Evolutionary conservation across 2,329 filamentous ascomycete species (phyloP).

Genomic region (Pezicula carpinea): DNA sequence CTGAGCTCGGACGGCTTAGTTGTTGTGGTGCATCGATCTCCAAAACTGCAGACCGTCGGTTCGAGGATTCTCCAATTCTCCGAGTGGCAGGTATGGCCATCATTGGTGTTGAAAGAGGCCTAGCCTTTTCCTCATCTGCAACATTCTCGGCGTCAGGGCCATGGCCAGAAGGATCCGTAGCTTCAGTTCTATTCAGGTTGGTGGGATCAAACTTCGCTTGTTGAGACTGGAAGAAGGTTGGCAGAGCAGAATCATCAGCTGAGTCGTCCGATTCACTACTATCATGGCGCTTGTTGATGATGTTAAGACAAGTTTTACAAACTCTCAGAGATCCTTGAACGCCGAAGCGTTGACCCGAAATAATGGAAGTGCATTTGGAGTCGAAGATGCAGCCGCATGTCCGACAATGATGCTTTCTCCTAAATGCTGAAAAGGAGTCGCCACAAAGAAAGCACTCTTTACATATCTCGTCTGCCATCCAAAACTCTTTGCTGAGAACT

Average conservation of each 20-base stretch:
- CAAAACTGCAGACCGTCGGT: constrained; percentile 80
- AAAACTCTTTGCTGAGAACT: constrained; percentile 90
- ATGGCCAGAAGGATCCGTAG: constrained; percentile 31
- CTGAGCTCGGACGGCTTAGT: constrained; percentile 86
- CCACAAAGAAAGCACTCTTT: constrained; percentile 96
- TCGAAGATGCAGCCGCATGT: constrained; percentile 98
- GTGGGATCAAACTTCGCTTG: constrained; percentile 38
- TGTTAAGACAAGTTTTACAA: constrained; percentile 86
- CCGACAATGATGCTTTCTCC: constrained; percentile 94
- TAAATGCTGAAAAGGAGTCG: constrained; percentile 85
- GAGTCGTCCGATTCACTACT: constrained; percentile 85
- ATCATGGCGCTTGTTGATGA: constrained; percentile 87
- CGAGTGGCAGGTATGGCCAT: constrained; percentile 66
- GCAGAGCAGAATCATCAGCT: constrained; percentile 67
- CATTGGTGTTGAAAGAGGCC: constrained; percentile 61
- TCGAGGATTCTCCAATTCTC: constrained; percentile 67
- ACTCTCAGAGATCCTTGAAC: constrained; percentile 81
- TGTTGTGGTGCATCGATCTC: constrained; percentile 83
- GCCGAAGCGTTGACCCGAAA: constrained; percentile 81
- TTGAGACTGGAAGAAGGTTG: constrained; percentile 54
- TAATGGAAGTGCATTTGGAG: constrained; percentile 89
- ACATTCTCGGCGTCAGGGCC: constrained; percentile 28
- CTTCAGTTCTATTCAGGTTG: constrained; percentile 32
- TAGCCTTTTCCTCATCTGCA: constrained; percentile 33
- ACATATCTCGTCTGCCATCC: constrained; percentile 98